A percentile compares a stretch with the other conserved stretches of the same genome.
Evolutionary conservation across 2,329 filamentous ascomycete genomes (phyloP).

Genomic region (Cladosporium velox): DNA sequence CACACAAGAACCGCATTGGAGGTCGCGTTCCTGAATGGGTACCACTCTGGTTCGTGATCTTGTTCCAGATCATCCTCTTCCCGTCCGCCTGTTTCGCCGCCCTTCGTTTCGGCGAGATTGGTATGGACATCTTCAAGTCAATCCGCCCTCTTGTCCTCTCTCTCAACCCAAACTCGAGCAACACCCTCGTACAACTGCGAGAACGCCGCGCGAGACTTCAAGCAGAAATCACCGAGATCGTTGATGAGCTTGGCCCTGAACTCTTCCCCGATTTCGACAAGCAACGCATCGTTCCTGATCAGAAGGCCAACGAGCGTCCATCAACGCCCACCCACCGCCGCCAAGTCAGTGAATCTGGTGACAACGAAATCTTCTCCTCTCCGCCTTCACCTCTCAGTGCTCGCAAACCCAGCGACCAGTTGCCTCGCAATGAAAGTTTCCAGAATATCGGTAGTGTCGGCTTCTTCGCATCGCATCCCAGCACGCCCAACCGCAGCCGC

Average conservation of each 20-base stretch:
- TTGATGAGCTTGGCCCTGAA: slow-evolving; percentile 93
- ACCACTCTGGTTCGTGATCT: slow-evolving; percentile 74
- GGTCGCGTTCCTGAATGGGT: slow-evolving; percentile 80
- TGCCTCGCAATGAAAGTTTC: slow-evolving; percentile 90
- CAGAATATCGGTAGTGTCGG: slow-evolving; percentile 83
- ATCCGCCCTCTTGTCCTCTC: slow-evolving; percentile 83
- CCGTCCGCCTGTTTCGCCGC: slow-evolving; percentile 88
- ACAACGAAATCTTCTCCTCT: slow-evolving; percentile 30
- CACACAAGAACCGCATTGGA: slow-evolving; percentile 77
- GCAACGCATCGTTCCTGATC: slow-evolving; percentile 65
- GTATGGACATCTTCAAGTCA: slow-evolving; percentile 98
- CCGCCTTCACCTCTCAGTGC: slow-evolving; percentile 26
- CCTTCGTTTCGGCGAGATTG: slow-evolving; percentile 93
- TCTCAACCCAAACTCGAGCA: slow-evolving; percentile 79
- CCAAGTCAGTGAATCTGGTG: slow-evolving; percentile 24
- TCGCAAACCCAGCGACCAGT: slow-evolving; percentile 49
- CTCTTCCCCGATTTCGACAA: slow-evolving; percentile 96
- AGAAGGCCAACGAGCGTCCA: slow-evolving; percentile 32
- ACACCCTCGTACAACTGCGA: slow-evolving; percentile 78
- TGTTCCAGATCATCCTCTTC: slow-evolving; percentile 77
- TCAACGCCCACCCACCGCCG: slow-evolving; percentile 27
- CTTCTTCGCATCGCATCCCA: slow-evolving; percentile 85
- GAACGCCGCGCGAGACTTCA: slow-evolving; percentile 72
- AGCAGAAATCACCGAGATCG: slow-evolving; percentile 80
- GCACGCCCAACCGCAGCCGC: slow-evolving; percentile 73